phyloP scores from a whole-genome alignment of 768 basidiomycete species.

The Fistulinella prunicolor region DNA sequence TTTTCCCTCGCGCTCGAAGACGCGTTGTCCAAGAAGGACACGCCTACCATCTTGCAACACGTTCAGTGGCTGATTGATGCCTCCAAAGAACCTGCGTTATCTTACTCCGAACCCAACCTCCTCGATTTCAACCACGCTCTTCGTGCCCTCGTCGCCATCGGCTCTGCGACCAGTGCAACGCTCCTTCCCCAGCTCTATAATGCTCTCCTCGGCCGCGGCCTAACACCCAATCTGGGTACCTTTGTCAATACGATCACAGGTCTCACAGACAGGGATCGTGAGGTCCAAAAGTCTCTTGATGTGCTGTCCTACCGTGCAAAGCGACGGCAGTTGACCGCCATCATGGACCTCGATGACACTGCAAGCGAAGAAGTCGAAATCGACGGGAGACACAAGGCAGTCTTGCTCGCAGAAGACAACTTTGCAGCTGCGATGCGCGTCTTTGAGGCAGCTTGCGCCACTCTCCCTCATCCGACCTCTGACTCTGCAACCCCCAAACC shows the following conservation, averaged over 20 bases:
- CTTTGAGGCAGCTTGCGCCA: conserved; percentile 56
- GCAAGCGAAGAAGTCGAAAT: conserved; percentile 14
- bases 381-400: conserved; percentile 36
- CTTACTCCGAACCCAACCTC: conserved; percentile 36
- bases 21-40: conserved; percentile 17
- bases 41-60: conserved; percentile 7
- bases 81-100: conserved; percentile 28
- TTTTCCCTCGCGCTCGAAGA: conserved; percentile 19
- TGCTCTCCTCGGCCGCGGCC: conserved; percentile 56
- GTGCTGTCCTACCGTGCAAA: conserved; percentile 42
- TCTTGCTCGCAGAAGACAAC: conserved; percentile 62
- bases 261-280: conserved; percentile 64
- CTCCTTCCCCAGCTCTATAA: conserved; percentile 68
- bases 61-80: conserved; percentile 33
- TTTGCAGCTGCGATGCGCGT: conserved; percentile 68
- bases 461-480: conserved; percentile 17
- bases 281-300: conserved; percentile 49
- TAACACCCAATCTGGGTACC: conserved; percentile 61
- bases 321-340: conserved; percentile 23
- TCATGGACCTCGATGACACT: conserved; percentile 2
- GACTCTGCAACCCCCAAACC: conserved; percentile 11
- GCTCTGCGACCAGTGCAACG: conserved; percentile 47
- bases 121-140: conserved; percentile 63
- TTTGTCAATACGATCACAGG: conserved; percentile 60
- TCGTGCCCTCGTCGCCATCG: conserved; percentile 39